Evolutionary conservation across 805 yeast genomes (phyloP).

Genomic region (Ogataea neopini): DNA sequence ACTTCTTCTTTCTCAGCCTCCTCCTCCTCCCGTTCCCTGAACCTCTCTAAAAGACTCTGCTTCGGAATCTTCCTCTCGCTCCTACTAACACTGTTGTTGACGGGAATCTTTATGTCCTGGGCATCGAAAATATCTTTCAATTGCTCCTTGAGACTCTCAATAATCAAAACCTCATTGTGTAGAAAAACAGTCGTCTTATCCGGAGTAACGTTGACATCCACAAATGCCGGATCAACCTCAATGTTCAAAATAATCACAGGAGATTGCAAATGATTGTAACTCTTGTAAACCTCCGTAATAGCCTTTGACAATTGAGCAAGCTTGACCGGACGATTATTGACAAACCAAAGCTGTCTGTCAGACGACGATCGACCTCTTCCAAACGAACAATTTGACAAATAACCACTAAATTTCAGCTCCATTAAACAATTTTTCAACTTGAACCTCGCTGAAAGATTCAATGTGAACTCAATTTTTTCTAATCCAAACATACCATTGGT

Average conservation of each 20-base stretch:
- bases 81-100: constrained; percentile 11
- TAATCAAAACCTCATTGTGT: constrained; percentile 61
- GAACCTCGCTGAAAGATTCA: constrained; percentile 38
- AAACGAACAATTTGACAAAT: constrained; percentile 72
- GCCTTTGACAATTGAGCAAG: constrained; percentile 56
- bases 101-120: constrained; percentile 30
- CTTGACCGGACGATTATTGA: constrained; percentile 75
- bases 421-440: constrained; percentile 33
- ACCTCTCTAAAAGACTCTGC: constrained; percentile 8
- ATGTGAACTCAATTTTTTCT: constrained; percentile 44
- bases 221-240: constrained; percentile 45
- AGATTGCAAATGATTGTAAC: constrained; percentile 67
- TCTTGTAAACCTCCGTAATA: constrained; percentile 71
- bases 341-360: constrained; percentile 74
- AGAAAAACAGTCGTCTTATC: constrained; percentile 77
- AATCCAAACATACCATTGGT: constrained; percentile 61
- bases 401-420: constrained; percentile 51
- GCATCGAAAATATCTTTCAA: constrained; percentile 48
- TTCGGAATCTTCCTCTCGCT: neutral
- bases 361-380: constrained; percentile 72
- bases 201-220: constrained; percentile 92
- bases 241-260: constrained; percentile 73
- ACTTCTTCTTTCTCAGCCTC: constrained; percentile 1
- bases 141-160: constrained; percentile 56
- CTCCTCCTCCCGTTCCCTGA: constrained; percentile 1